Base-by-base conservation (phyloP, 306 rosid species). In the Cucurbita maxima region DNA sequence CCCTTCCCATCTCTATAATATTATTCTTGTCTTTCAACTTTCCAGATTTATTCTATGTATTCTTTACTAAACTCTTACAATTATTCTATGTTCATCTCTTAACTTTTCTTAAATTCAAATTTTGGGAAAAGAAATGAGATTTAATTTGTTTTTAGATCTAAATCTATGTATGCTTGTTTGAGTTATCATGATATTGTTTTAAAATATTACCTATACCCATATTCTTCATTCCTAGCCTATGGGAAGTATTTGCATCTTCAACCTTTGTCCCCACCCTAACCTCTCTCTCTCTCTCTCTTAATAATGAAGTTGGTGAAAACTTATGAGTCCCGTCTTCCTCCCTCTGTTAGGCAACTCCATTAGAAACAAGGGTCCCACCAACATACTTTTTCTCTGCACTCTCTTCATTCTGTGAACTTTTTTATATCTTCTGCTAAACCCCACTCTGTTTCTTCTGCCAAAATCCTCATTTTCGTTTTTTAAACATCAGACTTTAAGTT, bases 261-360 rank as follows among this genome's bases (percentile, higher is more conserved):
- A 30, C 6, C 2, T 55, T 52, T 38, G 52, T 22, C 66, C 88
- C 76, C 78, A 72, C 58, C 41, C 52, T 57, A 60, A 60, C 53
- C 34, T 67, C 18, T 60, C 10, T 72, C 40, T 64, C 59, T 53
- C 64, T 57, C 63, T 77, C 52, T 45, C 76, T 66, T 69, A 75
- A 78, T 70, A 56, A 75, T 78, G 82, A 45, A 78, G 87, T 87
- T 85, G 91, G 88, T 83, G 88, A 84, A 82, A 79, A 73, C 89
- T 84, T 83, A 73, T 70, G 75, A 76, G 58, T 70, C 58, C 74
- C 56, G 81, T 82, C 79, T 60, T 55, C 81, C 76, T 74, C 77
- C 64, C 44, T 51, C 55, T 61, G 92, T 82, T 84, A 78, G 90
- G 87, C 89, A 82, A 68, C 56, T 55, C 84, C 90, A 88, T 82